Percentiles rank a stretch among this genome's conserved stretches.
Conservation (phyloP, 768 basidiomycete species). For the Trametes villosa region DNA sequence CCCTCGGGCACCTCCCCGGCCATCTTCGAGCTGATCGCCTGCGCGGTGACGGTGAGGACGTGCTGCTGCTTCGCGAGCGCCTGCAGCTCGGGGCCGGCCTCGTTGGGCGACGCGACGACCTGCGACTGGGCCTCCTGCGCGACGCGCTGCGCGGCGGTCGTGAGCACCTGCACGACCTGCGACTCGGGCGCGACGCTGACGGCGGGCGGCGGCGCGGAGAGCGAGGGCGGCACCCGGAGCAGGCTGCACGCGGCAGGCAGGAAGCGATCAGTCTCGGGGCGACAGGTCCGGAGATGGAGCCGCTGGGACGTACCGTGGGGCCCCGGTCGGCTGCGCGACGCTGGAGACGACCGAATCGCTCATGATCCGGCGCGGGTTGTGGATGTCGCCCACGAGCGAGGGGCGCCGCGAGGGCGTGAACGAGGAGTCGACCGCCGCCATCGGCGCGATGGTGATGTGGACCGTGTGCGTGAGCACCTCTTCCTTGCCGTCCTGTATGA, state of each 20-base stretch:
- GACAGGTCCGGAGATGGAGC: background rate
- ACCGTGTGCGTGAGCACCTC: slow-evolving; percentile 69
- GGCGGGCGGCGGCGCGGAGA: slow-evolving; percentile 37
- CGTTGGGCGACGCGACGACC: slow-evolving; percentile 56
- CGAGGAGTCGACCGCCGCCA: slow-evolving; percentile 51
- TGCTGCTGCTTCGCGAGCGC: slow-evolving; percentile 82
- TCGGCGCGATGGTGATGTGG: slow-evolving; percentile 73
- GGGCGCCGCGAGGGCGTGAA: slow-evolving; percentile 51
- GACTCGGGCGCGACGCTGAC: slow-evolving; percentile 58
- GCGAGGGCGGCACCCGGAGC: slow-evolving; percentile 37
- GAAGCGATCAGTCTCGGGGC: background rate
- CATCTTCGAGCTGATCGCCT: slow-evolving; percentile 75
- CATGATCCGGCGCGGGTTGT: slow-evolving; percentile 46
- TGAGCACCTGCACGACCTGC: slow-evolving; percentile 78
- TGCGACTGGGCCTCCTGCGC: slow-evolving; percentile 75
- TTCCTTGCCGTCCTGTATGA: slow-evolving; percentile 74
- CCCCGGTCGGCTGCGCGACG: slow-evolving; percentile 35
- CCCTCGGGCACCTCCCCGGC: slow-evolving; percentile 54
- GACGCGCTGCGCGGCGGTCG: slow-evolving; percentile 76
- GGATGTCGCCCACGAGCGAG: slow-evolving; percentile 49
- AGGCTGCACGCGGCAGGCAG: slow-evolving; percentile 24
- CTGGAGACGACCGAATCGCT: slow-evolving; percentile 40
- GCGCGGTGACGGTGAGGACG: slow-evolving; percentile 70
- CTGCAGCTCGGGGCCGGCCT: slow-evolving; percentile 54
- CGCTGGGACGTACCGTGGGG: slow-evolving; percentile 34